Evolutionary conservation across 31 red algal species (phyloP), one percentile per base, ranked within the genome.

Genomic region (Asparagopsis taxiformis): DNA sequence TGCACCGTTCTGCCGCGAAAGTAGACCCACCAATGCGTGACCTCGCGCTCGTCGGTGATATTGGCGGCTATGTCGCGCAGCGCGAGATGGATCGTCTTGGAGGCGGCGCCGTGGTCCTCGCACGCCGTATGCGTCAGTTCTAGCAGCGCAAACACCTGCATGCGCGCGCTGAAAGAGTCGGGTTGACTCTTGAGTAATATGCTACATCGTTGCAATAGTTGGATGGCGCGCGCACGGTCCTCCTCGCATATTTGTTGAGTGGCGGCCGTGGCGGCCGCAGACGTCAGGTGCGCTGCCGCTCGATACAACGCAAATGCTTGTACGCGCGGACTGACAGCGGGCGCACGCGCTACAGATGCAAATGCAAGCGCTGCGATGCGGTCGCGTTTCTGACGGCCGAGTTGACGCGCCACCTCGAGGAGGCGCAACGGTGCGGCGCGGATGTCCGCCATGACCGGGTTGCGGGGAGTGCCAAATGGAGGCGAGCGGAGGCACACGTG

Each of bases 11-110:
- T 44, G 37, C 70, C 16, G 3, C 62, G 68, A 51, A 85, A 75
- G 33, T 75, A 85, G 17, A 36, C 58, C 81, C 81, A 85, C 81
- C 81, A 85, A 3, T 65, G 58, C 32, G 69, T 37, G 30, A 65
- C 17, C 51, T 31, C 56, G 3, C 17, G 21, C 2, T 11, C 19
- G 36, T 66, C 34, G 20, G 58, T 41, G n/a, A 54, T 23, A 51
- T 55, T 24, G 1, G 36, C 35, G 20, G 65, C 53, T 10, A 71
- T 59, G 48, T 52, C 31, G 28, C 68, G 32, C 1, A 85, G 35
- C 1, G 55, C 81, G 3, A 28, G 26, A 35, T 59, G 64, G 51
- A 85, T 75, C 13, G 59, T 54, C 50, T 75, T 74, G 17, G 54
- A 48, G 23, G 69, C 68, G 28, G 70, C 50, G 23, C 23, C 10